A percentile compares a stretch with the other conserved stretches of the same genome.
phyloP scores from a whole-genome alignment of 805 yeast genomes.

The Deakozyma indianensis region DNA sequence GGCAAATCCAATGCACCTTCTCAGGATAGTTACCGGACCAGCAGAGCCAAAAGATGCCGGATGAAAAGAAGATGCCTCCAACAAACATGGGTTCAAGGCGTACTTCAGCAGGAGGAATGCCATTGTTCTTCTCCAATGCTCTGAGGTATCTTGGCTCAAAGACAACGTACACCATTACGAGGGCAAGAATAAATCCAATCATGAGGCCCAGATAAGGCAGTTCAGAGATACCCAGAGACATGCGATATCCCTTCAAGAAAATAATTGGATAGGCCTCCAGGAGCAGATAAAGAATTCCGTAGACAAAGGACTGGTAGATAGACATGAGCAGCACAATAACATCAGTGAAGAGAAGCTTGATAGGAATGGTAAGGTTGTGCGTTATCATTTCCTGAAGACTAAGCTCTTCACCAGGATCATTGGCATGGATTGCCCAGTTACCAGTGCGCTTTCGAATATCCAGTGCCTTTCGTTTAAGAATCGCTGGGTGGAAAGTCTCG shows the following conservation, averaged over 20 bases:
- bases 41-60: conserved; percentile 73
- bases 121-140: conserved; percentile 36
- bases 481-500: conserved; percentile 20
- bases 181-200: conserved; percentile 52
- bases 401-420: conserved; percentile 29
- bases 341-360: conserved; percentile 50
- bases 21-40: conserved; percentile 75
- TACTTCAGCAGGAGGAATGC: conserved; percentile 60
- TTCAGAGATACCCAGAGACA: conserved; percentile 46
- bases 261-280: conserved; percentile 66
- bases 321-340: conserved; percentile 60
- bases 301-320: conserved; percentile 61
- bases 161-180: conserved; percentile 32
- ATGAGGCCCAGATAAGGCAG: conserved; percentile 70
- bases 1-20: conserved; percentile 66
- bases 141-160: conserved; percentile 39
- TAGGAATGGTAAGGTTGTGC: conserved; percentile 54
- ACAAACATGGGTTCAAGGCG: conserved; percentile 64
- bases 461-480: conserved; percentile 32
- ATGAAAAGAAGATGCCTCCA: conserved; percentile 58
- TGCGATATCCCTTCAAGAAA: conserved; percentile 47
- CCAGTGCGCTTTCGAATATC: conserved; percentile 31
- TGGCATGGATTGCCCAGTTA: conserved; percentile 36
- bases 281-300: conserved; percentile 63
- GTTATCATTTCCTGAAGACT: conserved; percentile 43